These are phyloP conservation scores for Beauveria australis DNA, from an alignment of 2,329 filamentous ascomycete species.

Conservation along the genomic window DNA sequence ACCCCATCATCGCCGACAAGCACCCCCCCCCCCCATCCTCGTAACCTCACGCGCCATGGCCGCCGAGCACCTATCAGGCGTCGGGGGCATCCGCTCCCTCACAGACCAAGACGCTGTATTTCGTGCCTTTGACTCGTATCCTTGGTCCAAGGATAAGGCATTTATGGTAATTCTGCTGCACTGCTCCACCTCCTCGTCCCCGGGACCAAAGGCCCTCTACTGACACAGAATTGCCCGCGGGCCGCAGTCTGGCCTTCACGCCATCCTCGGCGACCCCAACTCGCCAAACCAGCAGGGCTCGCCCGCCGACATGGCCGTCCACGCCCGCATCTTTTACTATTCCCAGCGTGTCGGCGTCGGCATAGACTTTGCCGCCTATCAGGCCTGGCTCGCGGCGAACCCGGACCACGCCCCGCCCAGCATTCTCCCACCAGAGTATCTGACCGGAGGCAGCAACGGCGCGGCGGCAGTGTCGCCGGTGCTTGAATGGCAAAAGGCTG, in stretches of 20 bases:
- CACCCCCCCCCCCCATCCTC: neutral
- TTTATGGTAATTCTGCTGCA: slow-evolving; percentile 46
- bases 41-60: slow-evolving; percentile 11
- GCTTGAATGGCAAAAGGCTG: slow-evolving; percentile 41
- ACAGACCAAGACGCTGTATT: slow-evolving; percentile 39
- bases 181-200: neutral
- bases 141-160: slow-evolving; percentile 58
- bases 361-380: slow-evolving; percentile 62
- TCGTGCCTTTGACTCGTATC: slow-evolving; percentile 55
- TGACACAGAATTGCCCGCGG: neutral
- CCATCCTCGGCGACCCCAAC: slow-evolving; percentile 52
- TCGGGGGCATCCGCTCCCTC: slow-evolving; percentile 31
- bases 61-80: slow-evolving; percentile 21
- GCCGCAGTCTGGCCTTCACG: slow-evolving; percentile 47
- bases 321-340: slow-evolving; percentile 63
- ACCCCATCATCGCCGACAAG: neutral
- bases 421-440: slow-evolving; percentile 28
- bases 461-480: slow-evolving; percentile 5
- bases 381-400: slow-evolving; percentile 46
- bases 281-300: slow-evolving; percentile 35
- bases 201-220: neutral
- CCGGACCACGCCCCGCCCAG: slow-evolving; percentile 27
- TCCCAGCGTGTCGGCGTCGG: slow-evolving; percentile 38
- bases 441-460: slow-evolving; percentile 5
- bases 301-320: slow-evolving; percentile 51